Percentiles rank a stretch among this genome's conserved stretches.
phyloP scores from a whole-genome alignment of 495 filamentous ascomycete species.

The Xanthoparmelia taractica region DNA sequence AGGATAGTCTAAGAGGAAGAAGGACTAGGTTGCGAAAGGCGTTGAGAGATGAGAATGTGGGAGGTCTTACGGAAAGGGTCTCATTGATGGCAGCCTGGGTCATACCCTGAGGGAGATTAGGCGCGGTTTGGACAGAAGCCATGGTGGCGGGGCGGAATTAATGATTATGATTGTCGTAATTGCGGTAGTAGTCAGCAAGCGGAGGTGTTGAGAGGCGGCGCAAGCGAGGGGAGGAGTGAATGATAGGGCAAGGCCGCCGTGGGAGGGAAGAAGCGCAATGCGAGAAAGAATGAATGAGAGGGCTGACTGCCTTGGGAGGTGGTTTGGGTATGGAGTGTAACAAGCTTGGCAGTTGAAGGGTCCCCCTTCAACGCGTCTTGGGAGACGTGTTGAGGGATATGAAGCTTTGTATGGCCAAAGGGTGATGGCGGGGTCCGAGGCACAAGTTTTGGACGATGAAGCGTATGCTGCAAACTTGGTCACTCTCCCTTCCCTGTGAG shows the following conservation, averaged over 20 bases:
- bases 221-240: slow-evolving; percentile 19
- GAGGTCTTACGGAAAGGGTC: slow-evolving; percentile 47
- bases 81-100: slow-evolving; percentile 57
- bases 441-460: slow-evolving; percentile 14
- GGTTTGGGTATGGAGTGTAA: not conserved
- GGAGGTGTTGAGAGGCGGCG: slow-evolving; percentile 18
- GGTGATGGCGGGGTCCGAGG: slow-evolving; percentile 22
- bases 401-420: slow-evolving; percentile 14
- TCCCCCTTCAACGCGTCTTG: slow-evolving; percentile 22
- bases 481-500: not conserved
- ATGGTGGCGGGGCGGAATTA: slow-evolving; percentile 36
- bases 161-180: slow-evolving; percentile 8
- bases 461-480: slow-evolving; percentile 14
- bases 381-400: slow-evolving; percentile 24
- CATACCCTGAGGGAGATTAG: slow-evolving; percentile 55
- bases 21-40: not conserved
- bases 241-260: slow-evolving; percentile 17
- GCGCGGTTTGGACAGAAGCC: slow-evolving; percentile 68
- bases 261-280: slow-evolving; percentile 5
- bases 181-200: slow-evolving; percentile 15
- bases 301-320: not conserved
- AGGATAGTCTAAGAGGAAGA: not conserved
- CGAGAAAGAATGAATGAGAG: slow-evolving; percentile 10
- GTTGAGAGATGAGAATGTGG: not conserved
- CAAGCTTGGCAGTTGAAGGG: slow-evolving; percentile 6